Conservation (phyloP, 352 stramenopile genomes). For the Lagenidium sp. region DNA sequence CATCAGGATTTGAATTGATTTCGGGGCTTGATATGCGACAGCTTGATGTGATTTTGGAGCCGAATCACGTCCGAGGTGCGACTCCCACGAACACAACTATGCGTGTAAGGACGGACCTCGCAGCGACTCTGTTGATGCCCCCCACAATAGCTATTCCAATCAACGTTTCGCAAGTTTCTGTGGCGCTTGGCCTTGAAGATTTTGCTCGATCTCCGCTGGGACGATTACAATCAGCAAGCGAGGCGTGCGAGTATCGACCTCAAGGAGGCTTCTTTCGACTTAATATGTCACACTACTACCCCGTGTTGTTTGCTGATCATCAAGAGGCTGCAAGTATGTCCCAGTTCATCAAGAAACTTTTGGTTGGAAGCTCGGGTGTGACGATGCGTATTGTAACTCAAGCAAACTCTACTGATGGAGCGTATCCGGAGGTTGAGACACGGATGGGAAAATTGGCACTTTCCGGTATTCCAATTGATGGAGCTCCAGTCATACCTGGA, state of each 20-base stretch:
- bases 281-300: conserved; percentile 67
- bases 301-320: conserved; percentile 32
- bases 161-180: conserved; percentile 51
- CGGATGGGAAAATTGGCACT: conserved; percentile 67
- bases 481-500: conserved; percentile 34
- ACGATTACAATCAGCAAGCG: conserved; percentile 34
- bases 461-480: conserved; percentile 46
- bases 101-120: conserved; percentile 57
- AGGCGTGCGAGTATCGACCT: conserved; percentile 52
- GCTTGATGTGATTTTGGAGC: conserved; percentile 45
- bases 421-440: conserved; percentile 59
- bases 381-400: conserved; percentile 44
- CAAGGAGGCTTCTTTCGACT: conserved; percentile 47
- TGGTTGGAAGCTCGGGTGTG: no score
- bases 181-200: conserved; percentile 46
- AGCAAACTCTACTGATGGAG: conserved; percentile 9
- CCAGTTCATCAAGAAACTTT: no score
- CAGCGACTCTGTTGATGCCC: conserved; percentile 63
- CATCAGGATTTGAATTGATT: conserved; percentile 50
- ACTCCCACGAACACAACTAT: conserved; percentile 42
- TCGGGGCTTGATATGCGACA: conserved; percentile 53
- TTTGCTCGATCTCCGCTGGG: conserved; percentile 22
- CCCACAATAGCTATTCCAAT: conserved; percentile 58
- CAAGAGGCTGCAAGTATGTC: conserved; percentile 23
- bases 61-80: background rate